Percentiles rank a stretch among this genome's conserved stretches.
Conservation (phyloP, 1,284 basidiomycete genomes). For the Moesziomyces parantarcticus region DNA sequence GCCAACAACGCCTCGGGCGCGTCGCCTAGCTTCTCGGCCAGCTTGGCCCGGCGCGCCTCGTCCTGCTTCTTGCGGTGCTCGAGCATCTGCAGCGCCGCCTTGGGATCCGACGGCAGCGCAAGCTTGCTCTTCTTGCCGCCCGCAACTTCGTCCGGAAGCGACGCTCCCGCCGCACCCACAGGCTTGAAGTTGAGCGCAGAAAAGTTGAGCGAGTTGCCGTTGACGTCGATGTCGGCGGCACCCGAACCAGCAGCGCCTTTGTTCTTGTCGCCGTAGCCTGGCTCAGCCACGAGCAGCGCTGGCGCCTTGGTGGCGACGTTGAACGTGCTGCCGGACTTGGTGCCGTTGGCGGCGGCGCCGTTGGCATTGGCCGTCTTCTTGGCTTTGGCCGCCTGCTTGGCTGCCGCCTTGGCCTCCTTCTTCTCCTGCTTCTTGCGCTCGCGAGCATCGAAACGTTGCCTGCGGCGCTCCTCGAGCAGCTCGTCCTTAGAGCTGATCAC, state of each 20-base stretch:
- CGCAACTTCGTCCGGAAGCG: constrained; percentile 15
- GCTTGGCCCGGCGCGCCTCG: constrained; percentile 46
- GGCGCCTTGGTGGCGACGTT: constrained; percentile 49
- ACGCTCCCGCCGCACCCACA: constrained; percentile 29
- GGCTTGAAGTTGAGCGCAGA: constrained; percentile 51
- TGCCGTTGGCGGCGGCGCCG: constrained; percentile 30
- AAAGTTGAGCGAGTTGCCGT: constrained; percentile 48
- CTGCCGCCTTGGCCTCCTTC: constrained; percentile 52
- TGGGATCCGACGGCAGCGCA: constrained; percentile 62
- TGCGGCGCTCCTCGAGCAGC: constrained; percentile 61
- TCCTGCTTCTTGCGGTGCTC: constrained; percentile 60
- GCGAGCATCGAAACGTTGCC: constrained; percentile 60
- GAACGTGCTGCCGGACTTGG: constrained; percentile 17
- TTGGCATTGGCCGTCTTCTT: constrained; percentile 29
- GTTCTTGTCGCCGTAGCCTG: constrained; percentile 37
- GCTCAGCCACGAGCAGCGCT: constrained; percentile 49
- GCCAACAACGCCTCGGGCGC: constrained; percentile 45
- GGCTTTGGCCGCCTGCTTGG: constrained; percentile 29
- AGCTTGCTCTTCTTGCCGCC: constrained; percentile 56
- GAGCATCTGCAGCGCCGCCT: constrained; percentile 61
- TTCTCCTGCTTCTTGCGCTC: constrained; percentile 59
- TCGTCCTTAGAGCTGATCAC: constrained; percentile 59
- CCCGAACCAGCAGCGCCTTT: constrained; percentile 13
- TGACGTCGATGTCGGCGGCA: constrained; percentile 28
- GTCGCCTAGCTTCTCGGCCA: constrained; percentile 43